Evolutionary conservation across 257 asterid genomes (phyloP).

Genomic region (Jaltomata sinuosa): DNA sequence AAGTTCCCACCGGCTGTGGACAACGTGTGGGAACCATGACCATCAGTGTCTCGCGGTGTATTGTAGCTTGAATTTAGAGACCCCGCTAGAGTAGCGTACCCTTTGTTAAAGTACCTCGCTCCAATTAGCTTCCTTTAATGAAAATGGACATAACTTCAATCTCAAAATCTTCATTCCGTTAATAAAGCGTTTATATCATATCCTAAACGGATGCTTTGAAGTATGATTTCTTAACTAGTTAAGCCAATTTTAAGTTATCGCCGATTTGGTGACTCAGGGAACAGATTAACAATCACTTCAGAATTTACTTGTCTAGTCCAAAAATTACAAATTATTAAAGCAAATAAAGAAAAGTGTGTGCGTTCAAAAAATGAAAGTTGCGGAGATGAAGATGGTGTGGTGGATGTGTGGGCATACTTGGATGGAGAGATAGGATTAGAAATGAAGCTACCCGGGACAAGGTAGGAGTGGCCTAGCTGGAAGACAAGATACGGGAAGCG

Average conservation of each 20-base stretch:
- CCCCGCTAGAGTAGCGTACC: constrained; percentile 50
- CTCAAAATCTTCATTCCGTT: background rate
- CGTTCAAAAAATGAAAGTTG: background rate
- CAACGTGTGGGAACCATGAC: constrained; percentile 92
- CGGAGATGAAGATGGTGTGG: background rate
- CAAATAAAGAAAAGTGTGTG: background rate
- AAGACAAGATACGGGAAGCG: background rate
- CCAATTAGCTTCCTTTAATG: constrained; percentile 78
- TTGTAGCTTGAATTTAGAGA: constrained; percentile 48
- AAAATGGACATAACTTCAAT: background rate
- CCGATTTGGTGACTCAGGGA: background rate
- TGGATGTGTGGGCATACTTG: background rate
- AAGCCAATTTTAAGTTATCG: background rate
- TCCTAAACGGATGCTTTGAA: background rate
- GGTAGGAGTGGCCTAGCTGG: background rate
- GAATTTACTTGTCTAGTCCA: background rate
- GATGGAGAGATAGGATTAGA: background rate
- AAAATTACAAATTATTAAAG: background rate
- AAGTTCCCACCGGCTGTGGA: constrained; percentile 90
- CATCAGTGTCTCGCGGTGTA: constrained; percentile 66
- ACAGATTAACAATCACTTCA: background rate
- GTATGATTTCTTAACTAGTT: background rate
- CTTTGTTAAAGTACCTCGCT: constrained; percentile 82
- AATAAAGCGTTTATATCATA: background rate
- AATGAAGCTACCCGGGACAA: background rate